Base-by-base conservation (phyloP, 768 basidiomycete species). In the Pleurotus citrinopileatus region DNA sequence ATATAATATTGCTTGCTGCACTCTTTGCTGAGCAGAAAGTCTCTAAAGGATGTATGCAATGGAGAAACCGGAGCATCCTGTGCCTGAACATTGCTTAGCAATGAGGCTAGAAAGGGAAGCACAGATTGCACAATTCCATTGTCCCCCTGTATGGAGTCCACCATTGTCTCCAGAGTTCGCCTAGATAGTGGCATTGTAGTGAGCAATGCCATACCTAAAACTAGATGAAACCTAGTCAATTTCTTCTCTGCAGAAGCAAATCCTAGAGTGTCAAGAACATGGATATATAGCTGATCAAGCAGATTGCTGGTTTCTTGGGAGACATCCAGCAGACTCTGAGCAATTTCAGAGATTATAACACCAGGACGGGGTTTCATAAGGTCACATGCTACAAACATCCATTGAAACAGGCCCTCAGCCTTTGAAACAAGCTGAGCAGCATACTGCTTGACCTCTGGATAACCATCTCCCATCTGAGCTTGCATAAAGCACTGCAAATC, bases 21-120 rank as follows among this genome's bases (percentile, higher is more conserved):
- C 22, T 37, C 26, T 3, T 55, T 19, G 7, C 69, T 61, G 1
- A 56, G 53, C n/a, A 73, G 54, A 48, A 67, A 74, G 42, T 74
- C 73, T 2, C 56, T 57, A 45, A 73, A 72, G 2, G 72, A 73
- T 17, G 67, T 60, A 53, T 73, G 72, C n/a, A 73, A 61, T 1
- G 66, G 60, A 3, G 59, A 62, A 37, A 71, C 60, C 8, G 60
- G 61, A 4, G 59, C 47, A 9, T 52, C 19, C 2, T 52, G 45
- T 36, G 25, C 5, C 12, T 7, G 6, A 47, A 50, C 27, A 19
- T 65, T 63, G 13, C 60, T 63, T 2, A 70, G 51, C 27, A 67
- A 43, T 1, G 64, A 60, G 15, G 59, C 65, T 27, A 66, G 32
- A 2, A 47, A 56, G 32, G 46, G 52, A 17, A 69, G 45, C 37